Evolutionary conservation across 768 basidiomycete genomes (phyloP).

Genomic region (Dendrothele bispora): DNA sequence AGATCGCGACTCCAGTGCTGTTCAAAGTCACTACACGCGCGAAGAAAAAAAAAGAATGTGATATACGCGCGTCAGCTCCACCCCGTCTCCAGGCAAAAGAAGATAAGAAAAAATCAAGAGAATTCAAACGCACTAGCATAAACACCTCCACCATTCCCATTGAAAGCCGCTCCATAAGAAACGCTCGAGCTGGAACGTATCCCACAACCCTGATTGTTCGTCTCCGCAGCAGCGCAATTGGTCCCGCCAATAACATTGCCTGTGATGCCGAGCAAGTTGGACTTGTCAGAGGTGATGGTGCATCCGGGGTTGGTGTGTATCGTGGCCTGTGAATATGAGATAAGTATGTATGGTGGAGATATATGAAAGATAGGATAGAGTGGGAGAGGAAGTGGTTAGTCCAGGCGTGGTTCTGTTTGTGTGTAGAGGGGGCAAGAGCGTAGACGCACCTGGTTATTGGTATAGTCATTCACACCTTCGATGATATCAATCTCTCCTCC

Average conservation of each 20-base stretch:
- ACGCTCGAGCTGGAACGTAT: conserved; percentile 57
- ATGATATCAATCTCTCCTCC: conserved; percentile 83
- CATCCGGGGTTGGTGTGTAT: conserved; percentile 80
- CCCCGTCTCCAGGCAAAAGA: conserved; percentile 13
- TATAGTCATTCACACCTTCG: conserved; percentile 82
- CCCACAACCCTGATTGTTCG: conserved; percentile 82
- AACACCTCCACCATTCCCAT: conserved; percentile 81
- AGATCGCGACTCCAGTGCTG: conserved; percentile 70
- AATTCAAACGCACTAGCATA: conserved; percentile 72
- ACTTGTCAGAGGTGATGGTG: conserved; percentile 49
- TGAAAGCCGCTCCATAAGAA: conserved; percentile 86
- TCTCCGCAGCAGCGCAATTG: conserved; percentile 70
- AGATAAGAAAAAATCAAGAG: neutral
- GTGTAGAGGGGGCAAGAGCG: no score
- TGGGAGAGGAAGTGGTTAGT: no score
- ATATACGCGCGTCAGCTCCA: no score
- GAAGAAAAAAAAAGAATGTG: no score
- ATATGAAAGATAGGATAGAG: no score
- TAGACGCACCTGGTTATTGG: conserved; percentile 63
- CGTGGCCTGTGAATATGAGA: no score
- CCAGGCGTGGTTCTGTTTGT: no score
- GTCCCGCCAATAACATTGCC: conserved; percentile 69
- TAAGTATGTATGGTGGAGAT: no score
- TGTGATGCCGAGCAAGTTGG: conserved; percentile 51
- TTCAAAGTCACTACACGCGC: conserved; percentile 81